Conservation (phyloP, 768 basidiomycete species). For the Cytidiella melzeri region DNA sequence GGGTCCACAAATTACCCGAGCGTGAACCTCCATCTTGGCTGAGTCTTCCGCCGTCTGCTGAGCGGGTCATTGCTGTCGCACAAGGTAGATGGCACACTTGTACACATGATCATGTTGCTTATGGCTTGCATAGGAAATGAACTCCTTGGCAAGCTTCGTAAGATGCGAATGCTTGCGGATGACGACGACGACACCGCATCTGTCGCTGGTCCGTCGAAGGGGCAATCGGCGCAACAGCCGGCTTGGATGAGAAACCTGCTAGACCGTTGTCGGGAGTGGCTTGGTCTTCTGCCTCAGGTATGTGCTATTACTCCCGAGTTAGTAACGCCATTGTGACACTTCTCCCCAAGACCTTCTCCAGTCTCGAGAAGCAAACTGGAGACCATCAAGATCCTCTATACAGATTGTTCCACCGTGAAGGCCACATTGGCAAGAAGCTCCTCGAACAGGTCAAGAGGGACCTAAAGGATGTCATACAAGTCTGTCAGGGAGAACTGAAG, state of each 20-base stretch:
- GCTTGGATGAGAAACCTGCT: slow-evolving; percentile 91
- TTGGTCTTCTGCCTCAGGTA: slow-evolving; percentile 69
- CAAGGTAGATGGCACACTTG: slow-evolving; percentile 52
- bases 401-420: slow-evolving; percentile 85
- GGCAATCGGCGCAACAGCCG: slow-evolving; percentile 69
- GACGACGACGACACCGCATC: slow-evolving; percentile 57
- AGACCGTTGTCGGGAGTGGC: slow-evolving; percentile 82
- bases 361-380: slow-evolving; percentile 53
- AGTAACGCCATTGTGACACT: too few relatives aligned
- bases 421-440: slow-evolving; percentile 71
- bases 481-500: slow-evolving; percentile 83
- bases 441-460: slow-evolving; percentile 78
- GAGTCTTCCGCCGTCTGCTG: slow-evolving; percentile 87
- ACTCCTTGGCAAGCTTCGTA: slow-evolving; percentile 79
- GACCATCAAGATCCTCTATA: slow-evolving; percentile 82
- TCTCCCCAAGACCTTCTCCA: slow-evolving; percentile 50
- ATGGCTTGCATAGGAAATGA: slow-evolving; percentile 52
- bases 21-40: slow-evolving; percentile 94
- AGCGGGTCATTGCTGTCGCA: slow-evolving; percentile 83
- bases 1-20: slow-evolving; percentile 87
- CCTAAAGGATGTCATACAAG: slow-evolving; percentile 72
- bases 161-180: slow-evolving; percentile 86
- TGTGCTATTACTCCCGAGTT: slow-evolving; percentile 19
- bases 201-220: slow-evolving; percentile 50
- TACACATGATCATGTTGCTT: too few relatives aligned